These are phyloP conservation scores for Acacia concinna DNA, from an alignment of 331 rosid species.

Conservation along the genomic window DNA sequence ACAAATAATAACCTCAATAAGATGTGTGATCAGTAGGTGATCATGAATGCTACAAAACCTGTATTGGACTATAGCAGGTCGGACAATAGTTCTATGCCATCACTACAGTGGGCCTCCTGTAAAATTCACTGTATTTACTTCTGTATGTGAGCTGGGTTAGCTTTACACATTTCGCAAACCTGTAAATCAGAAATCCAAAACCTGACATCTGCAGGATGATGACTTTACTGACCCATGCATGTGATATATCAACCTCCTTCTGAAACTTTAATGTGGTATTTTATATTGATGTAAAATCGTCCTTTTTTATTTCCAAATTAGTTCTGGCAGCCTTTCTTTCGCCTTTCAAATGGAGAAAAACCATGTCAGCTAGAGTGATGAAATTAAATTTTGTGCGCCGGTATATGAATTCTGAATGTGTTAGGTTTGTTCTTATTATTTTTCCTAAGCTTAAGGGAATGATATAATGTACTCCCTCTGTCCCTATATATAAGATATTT, in stretches of 20 bases:
- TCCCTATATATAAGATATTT: too few species aligned
- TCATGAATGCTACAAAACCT: constrained; percentile 20
- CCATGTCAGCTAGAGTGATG: not conserved
- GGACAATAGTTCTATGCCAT: constrained; percentile 22
- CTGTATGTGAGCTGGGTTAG: constrained; percentile 13
- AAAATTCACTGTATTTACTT: constrained; percentile 28
- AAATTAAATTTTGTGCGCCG: constrained; percentile 12
- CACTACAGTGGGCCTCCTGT: not conserved
- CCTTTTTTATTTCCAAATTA: not conserved
- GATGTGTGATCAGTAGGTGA: not conserved
- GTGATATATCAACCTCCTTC: constrained; percentile 9
- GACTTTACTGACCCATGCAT: constrained; percentile 18
- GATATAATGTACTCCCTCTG: not conserved
- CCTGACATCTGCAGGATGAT: constrained; percentile 10
- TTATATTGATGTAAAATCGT: constrained; percentile 4
- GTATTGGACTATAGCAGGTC: constrained; percentile 13
- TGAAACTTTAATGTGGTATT: constrained; percentile 6
- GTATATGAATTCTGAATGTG: constrained; percentile 5
- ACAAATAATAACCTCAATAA: not conserved
- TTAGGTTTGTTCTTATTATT: not conserved
- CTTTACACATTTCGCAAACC: constrained; percentile 15
- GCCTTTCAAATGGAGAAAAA: not conserved
- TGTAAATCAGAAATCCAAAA: constrained; percentile 7
- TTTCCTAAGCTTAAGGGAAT: not conserved
- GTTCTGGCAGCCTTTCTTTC: not conserved